A percentile compares a stretch with the other conserved stretches of the same genome.
Evolutionary conservation across 2,329 filamentous ascomycete genomes (phyloP).

Genomic region (Arthrobotrys pseudoclavata): DNA sequence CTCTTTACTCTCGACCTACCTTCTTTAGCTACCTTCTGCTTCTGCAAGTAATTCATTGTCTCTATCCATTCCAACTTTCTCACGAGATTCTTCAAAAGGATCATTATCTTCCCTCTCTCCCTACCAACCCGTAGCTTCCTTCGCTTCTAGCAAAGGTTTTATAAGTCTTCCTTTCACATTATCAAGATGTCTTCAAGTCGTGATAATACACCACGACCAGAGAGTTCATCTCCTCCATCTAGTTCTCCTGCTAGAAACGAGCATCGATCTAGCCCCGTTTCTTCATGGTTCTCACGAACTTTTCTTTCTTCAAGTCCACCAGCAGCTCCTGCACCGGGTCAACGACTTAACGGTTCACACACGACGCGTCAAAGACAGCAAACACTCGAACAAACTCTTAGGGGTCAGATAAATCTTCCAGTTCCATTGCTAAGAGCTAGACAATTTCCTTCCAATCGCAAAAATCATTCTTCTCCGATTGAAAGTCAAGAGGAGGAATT

Average conservation of each 20-base stretch:
- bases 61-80: neutral
- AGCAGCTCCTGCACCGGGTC: neutral
- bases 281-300: slow-evolving; percentile 16
- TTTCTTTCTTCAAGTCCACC: neutral
- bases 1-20: neutral
- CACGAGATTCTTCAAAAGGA: neutral
- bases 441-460: neutral
- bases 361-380: neutral
- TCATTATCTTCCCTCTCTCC: neutral
- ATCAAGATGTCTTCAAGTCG: neutral
- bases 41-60: neutral
- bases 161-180: neutral
- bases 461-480: neutral
- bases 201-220: neutral
- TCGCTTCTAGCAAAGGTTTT: neutral
- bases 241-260: neutral
- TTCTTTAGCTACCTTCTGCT: neutral
- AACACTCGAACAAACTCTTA: neutral
- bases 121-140: neutral
- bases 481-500: neutral
- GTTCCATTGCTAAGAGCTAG: neutral
- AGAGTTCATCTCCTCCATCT: neutral
- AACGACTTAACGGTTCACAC: neutral
- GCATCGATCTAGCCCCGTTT: neutral
- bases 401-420: slow-evolving; percentile 3